Conservation (phyloP, 768 basidiomycete genomes). For the Clitopilus passeckerianus region DNA sequence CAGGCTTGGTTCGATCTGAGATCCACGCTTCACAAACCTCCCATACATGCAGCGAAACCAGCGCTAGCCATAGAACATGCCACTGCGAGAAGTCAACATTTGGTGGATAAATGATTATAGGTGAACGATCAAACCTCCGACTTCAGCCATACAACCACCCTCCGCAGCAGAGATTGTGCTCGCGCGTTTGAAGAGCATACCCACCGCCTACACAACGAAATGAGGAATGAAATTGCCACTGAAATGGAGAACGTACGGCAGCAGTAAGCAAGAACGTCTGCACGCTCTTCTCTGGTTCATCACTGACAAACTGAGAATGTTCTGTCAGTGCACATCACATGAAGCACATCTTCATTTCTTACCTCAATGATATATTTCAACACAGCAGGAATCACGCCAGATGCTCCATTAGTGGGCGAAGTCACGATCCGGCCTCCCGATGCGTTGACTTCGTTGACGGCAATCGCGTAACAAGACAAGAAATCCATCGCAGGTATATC, state of each 20-base stretch:
- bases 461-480: slow-evolving; percentile 89
- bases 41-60: slow-evolving; percentile 93
- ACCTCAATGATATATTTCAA: slow-evolving; percentile 88
- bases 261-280: slow-evolving; percentile 89
- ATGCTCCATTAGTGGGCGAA: slow-evolving; percentile 90
- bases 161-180: slow-evolving; percentile 96
- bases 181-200: slow-evolving; percentile 97
- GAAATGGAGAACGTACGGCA: slow-evolving; percentile 43
- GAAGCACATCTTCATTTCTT: slow-evolving; percentile 10
- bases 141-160: slow-evolving; percentile 93
- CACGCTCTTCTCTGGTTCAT: slow-evolving; percentile 85
- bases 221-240: background rate
- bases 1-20: background rate
- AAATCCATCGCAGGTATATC: slow-evolving; percentile 94
- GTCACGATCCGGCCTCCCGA: slow-evolving; percentile 93
- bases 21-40: slow-evolving; percentile 42
- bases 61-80: slow-evolving; percentile 96
- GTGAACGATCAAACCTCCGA: slow-evolving; percentile 57
- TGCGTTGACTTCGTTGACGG: slow-evolving; percentile 94
- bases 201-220: slow-evolving; percentile 55
- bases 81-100: slow-evolving; percentile 34
- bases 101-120: background rate
- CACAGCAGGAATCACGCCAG: slow-evolving; percentile 90
- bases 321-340: background rate
- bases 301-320: slow-evolving; percentile 68